Evolutionary conservation across 2,329 filamentous ascomycete species (phyloP), one percentile per base, ranked within the genome.

Genomic region (Pestalotiopsis sp.): DNA sequence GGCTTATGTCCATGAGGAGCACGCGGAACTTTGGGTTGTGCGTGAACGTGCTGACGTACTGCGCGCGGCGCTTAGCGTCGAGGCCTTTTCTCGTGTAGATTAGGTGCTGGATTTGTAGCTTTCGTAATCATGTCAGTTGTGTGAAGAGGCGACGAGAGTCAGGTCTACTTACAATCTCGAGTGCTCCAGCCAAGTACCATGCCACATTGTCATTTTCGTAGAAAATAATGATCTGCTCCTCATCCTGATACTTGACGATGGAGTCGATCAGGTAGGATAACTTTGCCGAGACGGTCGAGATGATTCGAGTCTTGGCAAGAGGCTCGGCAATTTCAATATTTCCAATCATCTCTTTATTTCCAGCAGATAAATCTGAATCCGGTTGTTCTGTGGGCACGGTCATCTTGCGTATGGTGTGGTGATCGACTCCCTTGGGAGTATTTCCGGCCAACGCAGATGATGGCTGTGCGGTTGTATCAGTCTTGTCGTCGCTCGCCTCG

Each of bases 141-240:
- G 23, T 39, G 65, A 39, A 9, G 65, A 23, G 3, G 62, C 62
- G 6, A 23, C 6, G 39, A 41, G 9, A 3, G 63, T 25, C 17
- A 9, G 11, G 12, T 14, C 3, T 4, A 80, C 85, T 75, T 73
- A 87, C 85, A 39, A 95, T 85, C 72, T 98, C 95, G 0, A 98
- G 85, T 38, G 92, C 90, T 76, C 94, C 91, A 0, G 93, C 92
- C 52, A 98, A 87, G 80, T 97, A 97, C 79, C 89, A 97, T 1
- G 94, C 95, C 2, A 92, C 87, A 73, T 97, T 95, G 69, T 96
- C 92, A 39, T 92, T 92, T 70, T 97, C 94, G 77, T 97, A 98
- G 78, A 98, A 98, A 11, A 98, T 87, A 65, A 98, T 89, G 3
- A 97, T 96, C 79, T 98, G 97, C 75, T 97, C 94, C 0, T 86